Evolutionary conservation across 1,284 basidiomycete species (phyloP), one percentile per base, ranked within the genome.

Genomic region (Rhodotorula mucilaginosa): DNA sequence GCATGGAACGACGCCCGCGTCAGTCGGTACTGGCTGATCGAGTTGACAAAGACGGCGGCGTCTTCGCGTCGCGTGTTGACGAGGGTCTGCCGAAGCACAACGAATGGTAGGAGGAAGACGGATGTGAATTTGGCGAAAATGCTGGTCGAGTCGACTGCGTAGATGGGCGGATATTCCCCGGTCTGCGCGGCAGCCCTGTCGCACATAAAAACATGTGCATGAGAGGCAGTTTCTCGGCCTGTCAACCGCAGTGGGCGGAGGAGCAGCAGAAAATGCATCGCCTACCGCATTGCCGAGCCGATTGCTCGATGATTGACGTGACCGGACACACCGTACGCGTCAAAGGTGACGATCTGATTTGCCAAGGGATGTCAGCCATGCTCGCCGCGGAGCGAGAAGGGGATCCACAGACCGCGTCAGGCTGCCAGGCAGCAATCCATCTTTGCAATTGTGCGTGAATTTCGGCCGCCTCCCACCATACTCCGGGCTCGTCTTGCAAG

Each of bases 231-330:
- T 2, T 44, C 13, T 13, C 51, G 21, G 51, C 51, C 12, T 21
- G 21, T 52, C 51, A 52, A 8, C 21, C n/a, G 12, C 18, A 8
- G 51, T 10, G 51, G 51, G 3, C 4, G 26, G 12, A 13, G 26
- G 3, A 56, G 26, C n/a, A 3, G 13, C 21, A 56, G 12, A 16
- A 44, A 44, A 44, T 44, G 39, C 39, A 44, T 44, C 39, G 39
- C 64, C 2, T 51, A 74, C 69, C 12, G 29, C 16, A 75, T 52
- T 2, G 70, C 69, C 0, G 44, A 88, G 82, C 86, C 86, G 29
- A 95, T 83, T 0, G 92, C 89, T 68, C 85, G 85, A 81, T 99
- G 96, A 81, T 99, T 99, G 1, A 91, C 89, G 79, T 99, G 96
- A 0, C 84, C 84, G 13, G 93, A 94, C 7, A 99, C 84, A 2